A percentile compares a stretch with the other conserved stretches of the same genome.
Conservation (phyloP, 2,329 filamentous ascomycete species). For the Fusarium nematophilum region DNA sequence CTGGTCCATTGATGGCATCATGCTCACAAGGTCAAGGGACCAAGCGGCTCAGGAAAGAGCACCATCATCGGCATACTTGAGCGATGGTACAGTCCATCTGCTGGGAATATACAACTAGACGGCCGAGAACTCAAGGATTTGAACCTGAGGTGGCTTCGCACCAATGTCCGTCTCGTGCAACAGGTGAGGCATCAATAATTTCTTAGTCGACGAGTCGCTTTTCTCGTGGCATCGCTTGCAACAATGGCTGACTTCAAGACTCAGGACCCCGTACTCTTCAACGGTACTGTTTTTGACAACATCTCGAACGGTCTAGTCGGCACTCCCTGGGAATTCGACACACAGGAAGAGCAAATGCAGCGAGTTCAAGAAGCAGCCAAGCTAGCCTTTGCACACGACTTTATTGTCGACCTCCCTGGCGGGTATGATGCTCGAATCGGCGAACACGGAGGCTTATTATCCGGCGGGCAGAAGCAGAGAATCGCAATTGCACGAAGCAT, state of each 20-base stretch:
- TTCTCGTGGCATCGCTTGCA: no score
- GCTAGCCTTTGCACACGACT: conserved; percentile 61
- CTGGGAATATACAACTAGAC: conserved; percentile 43
- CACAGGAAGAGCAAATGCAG: conserved; percentile 53
- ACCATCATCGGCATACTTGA: conserved; percentile 75
- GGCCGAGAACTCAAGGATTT: conserved; percentile 39
- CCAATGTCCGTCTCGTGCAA: conserved; percentile 47
- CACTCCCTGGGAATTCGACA: conserved; percentile 36
- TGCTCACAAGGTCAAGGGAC: conserved; percentile 26
- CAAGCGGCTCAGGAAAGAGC: conserved; percentile 74
- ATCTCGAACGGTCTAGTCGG: conserved; percentile 59
- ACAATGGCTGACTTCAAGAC: conserved; percentile 43
- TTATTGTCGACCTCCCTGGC: conserved; percentile 58
- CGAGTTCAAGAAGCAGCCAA: conserved; percentile 58
- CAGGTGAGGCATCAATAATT: no score
- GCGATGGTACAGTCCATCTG: conserved; percentile 66
- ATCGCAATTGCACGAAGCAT: conserved; percentile 65
- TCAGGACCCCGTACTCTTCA: conserved; percentile 51
- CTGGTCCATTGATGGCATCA: no score
- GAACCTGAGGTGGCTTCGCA: conserved; percentile 47
- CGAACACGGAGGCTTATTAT: conserved; percentile 69
- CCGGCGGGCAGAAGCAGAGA: conserved; percentile 73
- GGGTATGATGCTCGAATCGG: conserved; percentile 67
- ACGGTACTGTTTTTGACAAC: conserved; percentile 60
- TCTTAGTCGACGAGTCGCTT: no score